Conservation (phyloP, 805 yeast species). For the Hanseniaspora clermontiae region DNA sequence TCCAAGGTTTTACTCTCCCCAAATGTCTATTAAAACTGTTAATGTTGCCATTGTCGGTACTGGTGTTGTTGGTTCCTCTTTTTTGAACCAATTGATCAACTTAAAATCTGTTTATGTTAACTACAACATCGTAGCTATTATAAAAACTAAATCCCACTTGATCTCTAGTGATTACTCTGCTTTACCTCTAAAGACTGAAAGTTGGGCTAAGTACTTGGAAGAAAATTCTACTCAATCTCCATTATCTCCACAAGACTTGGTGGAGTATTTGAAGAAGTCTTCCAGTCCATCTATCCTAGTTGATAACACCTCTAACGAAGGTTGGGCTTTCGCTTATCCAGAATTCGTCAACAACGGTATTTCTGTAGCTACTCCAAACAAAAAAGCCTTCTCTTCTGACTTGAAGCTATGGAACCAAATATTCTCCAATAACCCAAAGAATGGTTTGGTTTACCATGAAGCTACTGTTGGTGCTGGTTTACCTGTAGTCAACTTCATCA, state of each 20-base stretch:
- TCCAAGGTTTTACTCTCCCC: conserved; percentile 10
- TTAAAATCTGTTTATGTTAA: conserved; percentile 45
- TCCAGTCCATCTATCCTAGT: conserved; percentile 68
- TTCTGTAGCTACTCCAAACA: conserved; percentile 95
- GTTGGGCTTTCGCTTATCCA: conserved; percentile 68
- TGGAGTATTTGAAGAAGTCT: conserved; percentile 51
- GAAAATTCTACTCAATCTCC: conserved; percentile 33
- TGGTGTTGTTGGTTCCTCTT: conserved; percentile 92
- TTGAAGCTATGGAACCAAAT: conserved; percentile 64
- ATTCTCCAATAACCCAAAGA: conserved; percentile 43
- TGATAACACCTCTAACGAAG: conserved; percentile 84
- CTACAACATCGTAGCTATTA: conserved; percentile 69
- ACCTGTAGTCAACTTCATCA: conserved; percentile 80
- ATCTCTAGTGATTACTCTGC: conserved; percentile 60
- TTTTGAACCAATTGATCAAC: conserved; percentile 63
- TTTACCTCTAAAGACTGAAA: conserved; percentile 38
- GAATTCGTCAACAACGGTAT: conserved; percentile 61
- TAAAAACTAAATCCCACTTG: conserved; percentile 60
- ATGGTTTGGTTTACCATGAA: conserved; percentile 82
- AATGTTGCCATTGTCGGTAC: conserved; percentile 69
- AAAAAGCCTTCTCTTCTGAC: conserved; percentile 85
- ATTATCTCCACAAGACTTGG: conserved; percentile 45
- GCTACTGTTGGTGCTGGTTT: conserved; percentile 98
- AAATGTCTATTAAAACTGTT: conserved; percentile 39
- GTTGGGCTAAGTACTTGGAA: conserved; percentile 41